Base-by-base conservation (phyloP, 2,329 filamentous ascomycete species). In the Pseudogymnoascus destructans region DNA sequence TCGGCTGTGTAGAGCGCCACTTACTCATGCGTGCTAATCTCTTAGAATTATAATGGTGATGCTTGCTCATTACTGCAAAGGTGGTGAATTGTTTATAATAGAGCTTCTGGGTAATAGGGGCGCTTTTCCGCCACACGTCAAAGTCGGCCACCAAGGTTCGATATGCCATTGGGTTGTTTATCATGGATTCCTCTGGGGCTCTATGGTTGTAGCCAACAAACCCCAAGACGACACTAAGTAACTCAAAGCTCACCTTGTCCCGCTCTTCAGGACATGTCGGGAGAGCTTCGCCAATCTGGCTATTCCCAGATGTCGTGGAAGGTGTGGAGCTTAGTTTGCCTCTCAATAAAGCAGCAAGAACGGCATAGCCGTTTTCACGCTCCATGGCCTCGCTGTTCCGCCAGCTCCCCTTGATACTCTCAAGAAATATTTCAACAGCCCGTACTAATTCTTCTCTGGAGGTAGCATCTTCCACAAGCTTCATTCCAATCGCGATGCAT, bases 371-470 rank as follows among this genome's bases (percentile, higher is more conserved):
- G 64, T 95, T 93, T 60, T 95, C 90, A 66, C 88, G 85, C 70
- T 98, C 93, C 87, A 98, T 96, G 23, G 93, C 91, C 70, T 98
- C 95, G 64, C 93, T 97, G 64, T 97, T 97, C 63, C 93, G 82
- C 93, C 95, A 98, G 68, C 87, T 97, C 63, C 87, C 86, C 63
- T 87, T 86, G 55, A 96, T 87, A 61, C 88, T 89, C 63, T 87
- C 82, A 62, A 96, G 90, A 23, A 95, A 76, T 66, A 95, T 86
- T 66, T 95, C 84, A 2, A 95, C 83, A 1, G 91, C 84, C 58
- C 87, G 80, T 8, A 91, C 73, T 25, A 91, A 82, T 46, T 84
- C 84, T 55, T 90, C 82, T 6, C 81, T 76, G 0, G 82, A 85
- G 2, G 77, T 77, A 1, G 93, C 85, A 32, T 85, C 78, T 68